These are phyloP conservation scores for Lineolata rhizophorae DNA, from an alignment of 495 filamentous ascomycete species.

Conservation along the genomic window DNA sequence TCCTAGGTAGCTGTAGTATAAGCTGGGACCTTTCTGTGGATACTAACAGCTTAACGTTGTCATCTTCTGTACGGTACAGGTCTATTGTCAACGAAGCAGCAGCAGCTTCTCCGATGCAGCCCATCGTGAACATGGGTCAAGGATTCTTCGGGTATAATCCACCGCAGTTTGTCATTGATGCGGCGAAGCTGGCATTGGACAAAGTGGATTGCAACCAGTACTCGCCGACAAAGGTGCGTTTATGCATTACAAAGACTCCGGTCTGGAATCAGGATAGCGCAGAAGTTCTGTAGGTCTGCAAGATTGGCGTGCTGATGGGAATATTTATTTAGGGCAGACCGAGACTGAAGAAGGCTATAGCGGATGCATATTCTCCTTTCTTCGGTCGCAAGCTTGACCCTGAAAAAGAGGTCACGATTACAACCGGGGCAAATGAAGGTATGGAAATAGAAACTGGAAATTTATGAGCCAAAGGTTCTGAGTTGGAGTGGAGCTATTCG, in stretches of 20 bases:
- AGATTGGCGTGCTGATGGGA: too few relatives aligned
- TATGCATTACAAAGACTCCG: too few relatives aligned
- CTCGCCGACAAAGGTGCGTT: conserved; percentile 62
- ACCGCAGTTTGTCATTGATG: conserved; percentile 72
- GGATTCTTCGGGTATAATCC: conserved; percentile 99
- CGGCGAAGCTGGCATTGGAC: conserved; percentile 73
- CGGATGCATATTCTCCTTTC: conserved; percentile 69
- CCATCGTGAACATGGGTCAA: conserved; percentile 90
- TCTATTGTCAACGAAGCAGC: conserved; percentile 89
- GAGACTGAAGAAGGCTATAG: conserved; percentile 72
- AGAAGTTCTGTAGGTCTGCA: too few relatives aligned
- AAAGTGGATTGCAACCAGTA: conserved; percentile 98
- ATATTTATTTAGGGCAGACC: conserved; percentile 43
- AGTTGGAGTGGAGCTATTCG: too few relatives aligned
- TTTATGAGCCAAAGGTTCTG: too few relatives aligned
- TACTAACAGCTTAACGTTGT: too few relatives aligned
- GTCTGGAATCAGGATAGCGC: too few relatives aligned
- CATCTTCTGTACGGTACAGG: too few relatives aligned
- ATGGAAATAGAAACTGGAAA: too few relatives aligned
- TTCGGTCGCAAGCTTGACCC: conserved; percentile 65
- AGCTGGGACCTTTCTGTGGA: too few relatives aligned
- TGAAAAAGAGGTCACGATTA: conserved; percentile 81
- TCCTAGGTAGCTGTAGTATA: too few relatives aligned
- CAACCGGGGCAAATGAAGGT: conserved; percentile 92
- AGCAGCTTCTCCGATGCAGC: conserved; percentile 63